phyloP scores from a whole-genome alignment of 2,329 filamentous ascomycete species.

The Verticillium albo-atrum region DNA sequence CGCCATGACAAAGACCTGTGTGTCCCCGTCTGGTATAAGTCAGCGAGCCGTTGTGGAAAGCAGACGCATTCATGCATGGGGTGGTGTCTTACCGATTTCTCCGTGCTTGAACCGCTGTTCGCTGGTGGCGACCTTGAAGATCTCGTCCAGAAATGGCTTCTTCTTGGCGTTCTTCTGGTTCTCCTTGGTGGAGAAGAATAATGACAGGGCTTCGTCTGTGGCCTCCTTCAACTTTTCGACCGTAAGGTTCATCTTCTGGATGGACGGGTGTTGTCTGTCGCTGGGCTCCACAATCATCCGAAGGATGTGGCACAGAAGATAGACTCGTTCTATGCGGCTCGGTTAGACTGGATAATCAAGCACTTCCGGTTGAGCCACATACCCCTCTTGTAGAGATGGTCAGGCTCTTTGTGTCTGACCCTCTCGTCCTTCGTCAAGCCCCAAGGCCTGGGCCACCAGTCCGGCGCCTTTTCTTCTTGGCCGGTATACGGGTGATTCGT shows the following conservation, averaged over 20 bases:
- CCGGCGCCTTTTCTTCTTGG: slow-evolving; percentile 56
- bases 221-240: slow-evolving; percentile 54
- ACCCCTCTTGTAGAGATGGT: slow-evolving; percentile 68
- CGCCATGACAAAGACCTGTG: slow-evolving; percentile 44
- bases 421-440: slow-evolving; percentile 44
- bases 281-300: slow-evolving; percentile 49
- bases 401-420: slow-evolving; percentile 67
- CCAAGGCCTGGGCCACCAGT: slow-evolving; percentile 63
- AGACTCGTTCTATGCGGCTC: slow-evolving; percentile 47
- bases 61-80: not conserved
- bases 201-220: slow-evolving; percentile 52
- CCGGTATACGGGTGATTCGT: slow-evolving; percentile 68
- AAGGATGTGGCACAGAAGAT: slow-evolving; percentile 57
- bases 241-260: slow-evolving; percentile 48
- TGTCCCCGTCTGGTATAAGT: slow-evolving; percentile 37
- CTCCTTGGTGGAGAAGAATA: slow-evolving; percentile 55
- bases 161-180: slow-evolving; percentile 49
- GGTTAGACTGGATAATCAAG: slow-evolving; percentile 5
- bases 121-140: slow-evolving; percentile 55
- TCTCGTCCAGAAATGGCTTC: slow-evolving; percentile 51
- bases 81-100: slow-evolving; percentile 47
- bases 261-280: slow-evolving; percentile 42
- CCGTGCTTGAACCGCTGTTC: slow-evolving; percentile 53
- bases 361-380: slow-evolving; percentile 14
- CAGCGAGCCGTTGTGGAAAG: slow-evolving; percentile 3